phyloP scores from a whole-genome alignment of 352 stramenopile genomes.

The Phytophthora colocasiae region DNA sequence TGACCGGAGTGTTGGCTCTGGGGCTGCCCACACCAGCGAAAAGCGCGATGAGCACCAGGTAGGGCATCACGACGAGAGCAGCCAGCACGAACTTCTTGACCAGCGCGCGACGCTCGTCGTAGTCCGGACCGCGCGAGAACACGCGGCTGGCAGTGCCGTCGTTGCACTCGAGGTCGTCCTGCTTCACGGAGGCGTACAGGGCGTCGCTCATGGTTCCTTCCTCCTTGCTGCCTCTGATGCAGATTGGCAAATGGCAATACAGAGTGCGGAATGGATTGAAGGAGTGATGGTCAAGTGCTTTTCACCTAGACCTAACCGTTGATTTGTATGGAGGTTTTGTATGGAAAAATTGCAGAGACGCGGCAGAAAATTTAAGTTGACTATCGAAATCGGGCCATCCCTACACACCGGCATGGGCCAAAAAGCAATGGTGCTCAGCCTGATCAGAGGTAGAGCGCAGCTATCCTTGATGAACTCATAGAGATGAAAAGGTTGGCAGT shows the following conservation, averaged over 20 bases:
- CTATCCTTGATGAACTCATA: background rate
- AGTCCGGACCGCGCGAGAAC: constrained; percentile 63
- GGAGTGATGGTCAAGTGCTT: background rate
- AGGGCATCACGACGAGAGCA: constrained; percentile 62
- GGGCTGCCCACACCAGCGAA: constrained; percentile 44
- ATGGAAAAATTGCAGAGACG: constrained; percentile 14
- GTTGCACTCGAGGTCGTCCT: constrained; percentile 71
- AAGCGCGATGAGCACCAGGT: constrained; percentile 67
- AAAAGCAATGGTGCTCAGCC: background rate
- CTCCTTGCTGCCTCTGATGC: constrained; percentile 14
- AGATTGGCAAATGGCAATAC: constrained; percentile 15
- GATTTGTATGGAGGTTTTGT: constrained; percentile 3
- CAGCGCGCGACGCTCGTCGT: constrained; percentile 48
- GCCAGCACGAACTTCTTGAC: constrained; percentile 65
- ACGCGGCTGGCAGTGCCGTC: constrained; percentile 44
- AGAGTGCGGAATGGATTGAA: too few species aligned
- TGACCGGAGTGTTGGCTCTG: background rate
- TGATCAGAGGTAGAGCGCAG: too few species aligned
- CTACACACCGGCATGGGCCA: constrained; percentile 1
- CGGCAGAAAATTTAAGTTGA: constrained; percentile 16
- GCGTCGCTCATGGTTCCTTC: constrained; percentile 41
- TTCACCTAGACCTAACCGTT: constrained; percentile 7
- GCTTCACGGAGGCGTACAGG: constrained; percentile 73
- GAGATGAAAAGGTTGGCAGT: background rate
- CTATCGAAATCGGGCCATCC: constrained; percentile 16